Evolutionary conservation across 2,329 filamentous ascomycete genomes (phyloP).

Genomic region (Madurella fahalii): DNA sequence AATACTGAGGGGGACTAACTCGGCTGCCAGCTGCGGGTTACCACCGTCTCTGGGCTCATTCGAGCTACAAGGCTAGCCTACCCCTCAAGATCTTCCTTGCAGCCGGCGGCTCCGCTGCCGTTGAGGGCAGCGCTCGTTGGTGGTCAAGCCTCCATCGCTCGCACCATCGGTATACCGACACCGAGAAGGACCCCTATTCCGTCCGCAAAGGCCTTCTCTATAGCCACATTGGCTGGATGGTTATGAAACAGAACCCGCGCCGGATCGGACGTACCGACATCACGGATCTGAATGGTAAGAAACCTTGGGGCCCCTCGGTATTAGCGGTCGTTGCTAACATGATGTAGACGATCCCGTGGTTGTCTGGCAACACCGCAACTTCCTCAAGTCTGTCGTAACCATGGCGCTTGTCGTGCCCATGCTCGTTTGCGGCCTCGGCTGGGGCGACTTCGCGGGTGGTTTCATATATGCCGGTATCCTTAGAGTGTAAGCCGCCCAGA

Average conservation of each 20-base stretch:
- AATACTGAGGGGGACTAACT: slow-evolving; percentile 1
- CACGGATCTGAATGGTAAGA: slow-evolving; percentile 64
- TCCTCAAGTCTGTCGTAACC: slow-evolving; percentile 71
- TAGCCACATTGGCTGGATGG: slow-evolving; percentile 85
- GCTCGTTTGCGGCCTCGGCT: slow-evolving; percentile 70
- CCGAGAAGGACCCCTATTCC: slow-evolving; percentile 86
- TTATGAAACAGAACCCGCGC: slow-evolving; percentile 91
- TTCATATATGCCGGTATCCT: slow-evolving; percentile 83
- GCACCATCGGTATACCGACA: slow-evolving; percentile 89
- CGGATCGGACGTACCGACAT: slow-evolving; percentile 84
- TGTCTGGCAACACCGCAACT: slow-evolving; percentile 84
- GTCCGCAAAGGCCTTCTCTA: slow-evolving; percentile 84
- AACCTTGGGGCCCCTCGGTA: background rate
- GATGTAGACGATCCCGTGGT: slow-evolving; percentile 68
- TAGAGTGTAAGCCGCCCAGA: slow-evolving; percentile 78
- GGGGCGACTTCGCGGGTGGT: slow-evolving; percentile 77
- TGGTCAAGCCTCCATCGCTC: slow-evolving; percentile 84
- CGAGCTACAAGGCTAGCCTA: slow-evolving; percentile 71
- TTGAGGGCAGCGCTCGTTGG: slow-evolving; percentile 83
- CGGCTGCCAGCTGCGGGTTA: slow-evolving; percentile 49
- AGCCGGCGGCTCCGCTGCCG: slow-evolving; percentile 74
- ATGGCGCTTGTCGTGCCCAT: slow-evolving; percentile 76
- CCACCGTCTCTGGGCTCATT: slow-evolving; percentile 83
- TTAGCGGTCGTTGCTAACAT: background rate
- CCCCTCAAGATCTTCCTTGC: slow-evolving; percentile 80